phyloP scores from a whole-genome alignment of 208 protist species.

The Crithidia brevicula region DNA sequence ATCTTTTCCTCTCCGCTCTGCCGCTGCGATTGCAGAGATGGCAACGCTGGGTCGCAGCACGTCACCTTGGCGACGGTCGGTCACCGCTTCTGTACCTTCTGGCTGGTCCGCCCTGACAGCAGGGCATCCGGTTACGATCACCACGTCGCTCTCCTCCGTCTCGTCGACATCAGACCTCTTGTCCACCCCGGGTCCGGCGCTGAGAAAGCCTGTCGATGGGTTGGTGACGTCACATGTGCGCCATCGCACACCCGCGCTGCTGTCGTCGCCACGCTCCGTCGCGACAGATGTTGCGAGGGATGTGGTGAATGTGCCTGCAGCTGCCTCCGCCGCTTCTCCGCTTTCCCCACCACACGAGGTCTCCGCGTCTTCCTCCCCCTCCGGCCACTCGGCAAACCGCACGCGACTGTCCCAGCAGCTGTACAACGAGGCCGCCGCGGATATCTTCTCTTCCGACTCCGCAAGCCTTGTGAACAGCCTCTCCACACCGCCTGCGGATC shows the following conservation, averaged over 20 bases:
- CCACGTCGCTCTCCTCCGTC: neutral
- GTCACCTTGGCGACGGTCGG: conserved; percentile 10
- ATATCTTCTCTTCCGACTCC: conserved; percentile 23
- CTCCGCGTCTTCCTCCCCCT: neutral
- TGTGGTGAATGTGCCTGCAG: neutral
- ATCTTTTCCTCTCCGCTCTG: too few species aligned
- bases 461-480: neutral
- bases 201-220: neutral
- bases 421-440: conserved; percentile 30
- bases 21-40: neutral
- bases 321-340: neutral
- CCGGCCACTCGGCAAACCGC: neutral
- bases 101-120: neutral
- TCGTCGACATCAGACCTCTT: conserved; percentile 10
- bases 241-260: neutral
- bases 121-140: neutral
- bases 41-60: neutral
- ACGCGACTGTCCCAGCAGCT: conserved; percentile 19
- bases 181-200: neutral
- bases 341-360: neutral
- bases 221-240: neutral
- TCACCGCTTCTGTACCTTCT: neutral
- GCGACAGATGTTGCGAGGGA: neutral
- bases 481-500: neutral
- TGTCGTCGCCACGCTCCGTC: neutral